A percentile compares a stretch with the other conserved stretches of the same genome.
phyloP scores from a whole-genome alignment of 495 filamentous ascomycete species.

The Extremus antarcticus region DNA sequence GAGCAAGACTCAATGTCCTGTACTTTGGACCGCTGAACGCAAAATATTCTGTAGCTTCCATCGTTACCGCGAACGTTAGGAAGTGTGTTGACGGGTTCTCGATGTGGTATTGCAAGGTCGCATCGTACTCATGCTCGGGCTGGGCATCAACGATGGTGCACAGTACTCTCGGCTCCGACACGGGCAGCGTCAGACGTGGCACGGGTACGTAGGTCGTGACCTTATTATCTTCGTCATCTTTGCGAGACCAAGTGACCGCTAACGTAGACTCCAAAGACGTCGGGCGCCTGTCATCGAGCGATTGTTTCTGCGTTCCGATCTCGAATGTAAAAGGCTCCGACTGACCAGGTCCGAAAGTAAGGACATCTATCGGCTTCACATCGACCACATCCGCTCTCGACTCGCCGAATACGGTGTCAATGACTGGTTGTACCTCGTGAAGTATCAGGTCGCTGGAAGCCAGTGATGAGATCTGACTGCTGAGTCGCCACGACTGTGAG shows the following conservation, averaged over 20 bases:
- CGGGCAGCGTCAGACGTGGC: slow-evolving; percentile 66
- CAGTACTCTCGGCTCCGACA: slow-evolving; percentile 78
- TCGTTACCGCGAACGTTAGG: slow-evolving; percentile 77
- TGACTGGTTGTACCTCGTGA: slow-evolving; percentile 46
- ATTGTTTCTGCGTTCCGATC: slow-evolving; percentile 57
- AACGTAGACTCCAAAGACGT: slow-evolving; percentile 65
- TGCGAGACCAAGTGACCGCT: slow-evolving; percentile 62
- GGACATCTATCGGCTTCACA: not conserved
- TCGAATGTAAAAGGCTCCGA: slow-evolving; percentile 12
- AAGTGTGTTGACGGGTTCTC: slow-evolving; percentile 94
- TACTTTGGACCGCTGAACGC: slow-evolving; percentile 86
- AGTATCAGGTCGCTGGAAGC: slow-evolving; percentile 60
- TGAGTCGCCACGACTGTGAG: slow-evolving; percentile 66
- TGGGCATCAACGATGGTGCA: slow-evolving; percentile 32
- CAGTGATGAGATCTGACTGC: slow-evolving; percentile 62
- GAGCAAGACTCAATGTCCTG: slow-evolving; percentile 63
- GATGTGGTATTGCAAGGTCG: slow-evolving; percentile 57
- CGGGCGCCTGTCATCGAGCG: slow-evolving; percentile 68
- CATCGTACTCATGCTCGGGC: slow-evolving; percentile 21
- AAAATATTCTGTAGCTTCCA: slow-evolving; percentile 89
- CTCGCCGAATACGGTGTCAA: slow-evolving; percentile 46
- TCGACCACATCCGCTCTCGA: slow-evolving; percentile 20
- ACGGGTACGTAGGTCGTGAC: slow-evolving; percentile 56
- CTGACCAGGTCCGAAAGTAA: not conserved
- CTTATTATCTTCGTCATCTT: slow-evolving; percentile 22